These are phyloP conservation scores for Multifurca ochricompacta DNA, from an alignment of 768 basidiomycete genomes.

Conservation along the genomic window DNA sequence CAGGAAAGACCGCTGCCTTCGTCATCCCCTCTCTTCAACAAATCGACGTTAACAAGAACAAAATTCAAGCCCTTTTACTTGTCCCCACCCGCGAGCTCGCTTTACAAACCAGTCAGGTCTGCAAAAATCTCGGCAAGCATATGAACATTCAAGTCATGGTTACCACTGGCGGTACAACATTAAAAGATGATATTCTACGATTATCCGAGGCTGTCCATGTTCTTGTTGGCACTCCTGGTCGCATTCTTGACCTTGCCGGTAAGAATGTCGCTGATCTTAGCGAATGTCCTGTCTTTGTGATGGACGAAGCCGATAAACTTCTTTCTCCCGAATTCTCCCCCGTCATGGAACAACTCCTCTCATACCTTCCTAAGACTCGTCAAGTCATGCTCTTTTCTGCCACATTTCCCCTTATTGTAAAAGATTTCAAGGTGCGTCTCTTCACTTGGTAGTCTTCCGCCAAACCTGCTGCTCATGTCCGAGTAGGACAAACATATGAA, in stretches of 20 bases:
- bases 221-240: constrained; percentile 93
- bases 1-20: constrained; percentile 98
- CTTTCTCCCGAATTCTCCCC: constrained; percentile 96
- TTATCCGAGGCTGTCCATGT: constrained; percentile 87
- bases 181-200: constrained; percentile 96
- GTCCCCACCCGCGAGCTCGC: constrained; percentile 99
- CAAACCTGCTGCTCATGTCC: constrained; percentile 17
- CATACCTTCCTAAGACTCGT: constrained; percentile 72
- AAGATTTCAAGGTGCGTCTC: constrained; percentile 85
- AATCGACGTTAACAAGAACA: constrained; percentile 70
- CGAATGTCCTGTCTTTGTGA: constrained; percentile 94
- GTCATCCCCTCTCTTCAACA: constrained; percentile 96
- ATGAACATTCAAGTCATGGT: constrained; percentile 98
- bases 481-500: constrained; percentile 91
- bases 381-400: constrained; percentile 99
- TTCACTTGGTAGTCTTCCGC: neutral
- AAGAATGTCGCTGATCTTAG: constrained; percentile 91
- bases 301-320: constrained; percentile 99
- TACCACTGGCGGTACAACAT: constrained; percentile 94
- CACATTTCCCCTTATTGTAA: constrained; percentile 98
- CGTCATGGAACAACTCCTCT: constrained; percentile 93
- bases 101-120: constrained; percentile 97
- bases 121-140: constrained; percentile 94
- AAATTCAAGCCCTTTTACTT: constrained; percentile 94
- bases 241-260: constrained; percentile 90